Evolutionary conservation across 208 protist species (phyloP), one percentile per base, ranked within the genome.

Genomic region (Trypanosoma congolense): DNA sequence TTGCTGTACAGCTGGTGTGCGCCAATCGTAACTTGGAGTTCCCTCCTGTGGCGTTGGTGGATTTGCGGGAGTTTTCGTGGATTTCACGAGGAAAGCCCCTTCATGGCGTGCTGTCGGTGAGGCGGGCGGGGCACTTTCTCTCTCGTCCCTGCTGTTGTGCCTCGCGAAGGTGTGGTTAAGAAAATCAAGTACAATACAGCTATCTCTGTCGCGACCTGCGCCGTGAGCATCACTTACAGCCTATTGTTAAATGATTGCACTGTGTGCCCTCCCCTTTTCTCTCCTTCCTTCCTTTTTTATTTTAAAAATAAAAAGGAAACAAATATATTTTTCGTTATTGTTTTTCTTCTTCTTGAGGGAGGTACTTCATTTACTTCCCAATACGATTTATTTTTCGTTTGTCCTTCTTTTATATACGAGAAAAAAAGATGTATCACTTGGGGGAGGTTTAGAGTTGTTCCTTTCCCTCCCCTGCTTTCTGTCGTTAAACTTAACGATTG

Each of bases 181-280:
- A 60, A 74, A 43, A 55, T 77, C 8, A 67, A 82, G 38, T 82
- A 77, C 56, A 61, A 65, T 82, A 77, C 70, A 69, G 46, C 29
- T 80, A 72, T 50, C 52, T 71, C 29, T 75, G 69, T 29, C 65
- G 62, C 22, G 63, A 76, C 38, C 36, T 80, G 28, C 57, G 64
- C 41, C 31, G 50, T 33, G 30, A 62, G 25, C 4, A 14, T 53
- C 33, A 29, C 16, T 22, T 52, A 25, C 26, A 19, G 26, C 52
- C 19, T n/a, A n/a, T n/a, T n/a, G n/a, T n/a, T n/a, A n/a, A 30
- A 29, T 45, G 2, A 31, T 43, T 21, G 41, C 42, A 35, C 53
- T 56, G 44, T 41, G 33, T 36, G 22, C 0, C 33, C 29, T 24
- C 30, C 30, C 9, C 5, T 19, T 21, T 51, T 45, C 12, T 41